These are phyloP conservation scores for Guadua angustifolia DNA, from an alignment of 176 grass and related monocot species.

Conservation along the genomic window DNA sequence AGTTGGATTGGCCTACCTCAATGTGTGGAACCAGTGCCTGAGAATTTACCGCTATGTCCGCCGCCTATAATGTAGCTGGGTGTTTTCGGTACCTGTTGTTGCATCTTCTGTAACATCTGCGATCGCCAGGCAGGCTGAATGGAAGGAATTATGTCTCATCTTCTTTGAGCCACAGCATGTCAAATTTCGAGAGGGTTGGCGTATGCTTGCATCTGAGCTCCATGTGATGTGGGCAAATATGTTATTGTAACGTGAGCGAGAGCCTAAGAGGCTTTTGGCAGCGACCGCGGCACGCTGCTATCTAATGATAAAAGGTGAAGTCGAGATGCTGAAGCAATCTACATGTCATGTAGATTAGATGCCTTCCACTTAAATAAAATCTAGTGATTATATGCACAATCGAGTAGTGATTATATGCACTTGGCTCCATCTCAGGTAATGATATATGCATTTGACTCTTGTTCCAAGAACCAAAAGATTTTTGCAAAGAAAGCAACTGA, in stretches of 20 bases:
- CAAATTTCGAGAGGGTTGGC: background rate
- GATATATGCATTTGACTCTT: background rate
- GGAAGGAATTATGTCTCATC: too few species aligned
- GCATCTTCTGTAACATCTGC: too few species aligned
- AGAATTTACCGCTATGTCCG: background rate
- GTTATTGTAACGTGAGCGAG: too few species aligned
- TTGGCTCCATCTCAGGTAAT: too few species aligned
- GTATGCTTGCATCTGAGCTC: background rate
- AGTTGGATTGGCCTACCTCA: conserved; percentile 24
- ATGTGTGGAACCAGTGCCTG: background rate
- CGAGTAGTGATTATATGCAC: background rate
- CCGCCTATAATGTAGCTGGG: too few species aligned
- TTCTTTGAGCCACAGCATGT: too few species aligned
- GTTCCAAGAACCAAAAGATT: background rate
- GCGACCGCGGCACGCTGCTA: background rate
- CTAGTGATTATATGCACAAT: too few species aligned
- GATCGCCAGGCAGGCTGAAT: too few species aligned
- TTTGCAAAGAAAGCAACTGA: background rate
- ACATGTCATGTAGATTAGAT: background rate
- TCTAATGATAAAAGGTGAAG: background rate
- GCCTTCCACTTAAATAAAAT: background rate
- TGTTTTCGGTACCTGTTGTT: too few species aligned
- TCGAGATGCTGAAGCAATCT: background rate
- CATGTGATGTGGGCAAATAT: background rate
- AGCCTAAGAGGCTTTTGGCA: background rate